Base-by-base conservation (phyloP, 768 basidiomycete genomes). In the Naganishia onofrii region DNA sequence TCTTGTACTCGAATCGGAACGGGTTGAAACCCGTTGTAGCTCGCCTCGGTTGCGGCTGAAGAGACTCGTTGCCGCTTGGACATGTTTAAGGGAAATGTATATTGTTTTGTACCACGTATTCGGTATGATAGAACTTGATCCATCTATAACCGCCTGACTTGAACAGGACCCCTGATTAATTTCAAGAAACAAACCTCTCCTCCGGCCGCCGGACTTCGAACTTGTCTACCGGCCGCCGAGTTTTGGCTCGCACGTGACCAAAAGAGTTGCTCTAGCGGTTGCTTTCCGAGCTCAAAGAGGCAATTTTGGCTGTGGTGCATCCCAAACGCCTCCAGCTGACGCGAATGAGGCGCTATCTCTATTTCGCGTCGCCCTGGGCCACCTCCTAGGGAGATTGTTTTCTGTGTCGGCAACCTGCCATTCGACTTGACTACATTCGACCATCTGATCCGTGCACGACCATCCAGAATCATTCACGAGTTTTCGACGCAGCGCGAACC, bases 41-140 rank as follows among this genome's bases (percentile, higher is more conserved):
- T 42, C 34, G 38, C 28, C 15, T 63, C 60, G 4, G 10, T 42
- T 10, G 60, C 36, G 4, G 38, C 60, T 3, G 60, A 42, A 10
- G 60, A 63, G 60, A 63, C 42, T 17, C 60, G 60, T 44, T 63
- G 60, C 15, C 60, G 60, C 17, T 63, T 63, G 8, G 60, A 63
- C 60, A 63, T 63, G 3, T 42, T 15, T 17, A 10, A n/a, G 42
- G 42, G 42, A 36, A 15, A 42, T 42, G 42, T 2, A 15, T 15
- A 15, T 2, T 8, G 42, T 2, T 7, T 42, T 42, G 42, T 42
- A 10, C 2, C 5, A 15, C 13, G 9, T 10, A 42, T 42, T 2
- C 15, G 42, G 15, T 7, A 10, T 8, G 15, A 15, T 2, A 10
- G 5, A 2, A 17, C 13, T 42, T 42, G 42, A 42, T 7, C 42